phyloP scores from a whole-genome alignment of 2,329 filamentous ascomycete species.

The Teratosphaeria destructans region DNA sequence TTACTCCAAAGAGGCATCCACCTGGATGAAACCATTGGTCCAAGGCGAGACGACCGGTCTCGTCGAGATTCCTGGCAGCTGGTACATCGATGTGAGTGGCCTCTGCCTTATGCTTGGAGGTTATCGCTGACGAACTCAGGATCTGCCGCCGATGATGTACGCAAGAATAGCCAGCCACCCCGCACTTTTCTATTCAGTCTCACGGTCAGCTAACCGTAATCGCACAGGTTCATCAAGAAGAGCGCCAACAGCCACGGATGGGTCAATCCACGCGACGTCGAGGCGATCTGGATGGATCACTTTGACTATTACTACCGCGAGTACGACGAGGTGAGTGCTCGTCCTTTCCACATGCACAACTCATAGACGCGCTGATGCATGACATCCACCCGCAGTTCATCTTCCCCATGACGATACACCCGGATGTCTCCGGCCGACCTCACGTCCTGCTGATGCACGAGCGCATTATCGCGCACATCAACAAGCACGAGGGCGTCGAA shows the following conservation, averaged over 20 bases:
- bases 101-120: not conserved
- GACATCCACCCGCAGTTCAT: slow-evolving; percentile 38
- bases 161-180: not conserved
- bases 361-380: not conserved
- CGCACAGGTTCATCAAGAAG: slow-evolving; percentile 55
- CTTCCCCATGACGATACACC: slow-evolving; percentile 66
- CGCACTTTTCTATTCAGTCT: not conserved
- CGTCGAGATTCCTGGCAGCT: slow-evolving; percentile 49
- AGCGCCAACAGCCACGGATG: slow-evolving; percentile 53
- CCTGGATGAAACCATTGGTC: slow-evolving; percentile 56
- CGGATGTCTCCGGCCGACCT: slow-evolving; percentile 53
- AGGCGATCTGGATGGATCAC: slow-evolving; percentile 54
- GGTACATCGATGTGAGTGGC: slow-evolving; percentile 15
- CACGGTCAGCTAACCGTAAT: not conserved
- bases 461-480: slow-evolving; percentile 56
- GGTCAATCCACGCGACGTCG: slow-evolving; percentile 44
- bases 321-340: slow-evolving; percentile 46
- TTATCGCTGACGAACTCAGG: not conserved
- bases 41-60: slow-evolving; percentile 50
- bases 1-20: slow-evolving; percentile 48
- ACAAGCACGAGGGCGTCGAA: slow-evolving; percentile 51
- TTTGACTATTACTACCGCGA: slow-evolving; percentile 66
- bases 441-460: slow-evolving; percentile 65
- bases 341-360: too few relatives aligned
- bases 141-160: not conserved